Evolutionary conservation across 331 rosid genomes (phyloP).

Genomic region (Ulmus americana): DNA sequence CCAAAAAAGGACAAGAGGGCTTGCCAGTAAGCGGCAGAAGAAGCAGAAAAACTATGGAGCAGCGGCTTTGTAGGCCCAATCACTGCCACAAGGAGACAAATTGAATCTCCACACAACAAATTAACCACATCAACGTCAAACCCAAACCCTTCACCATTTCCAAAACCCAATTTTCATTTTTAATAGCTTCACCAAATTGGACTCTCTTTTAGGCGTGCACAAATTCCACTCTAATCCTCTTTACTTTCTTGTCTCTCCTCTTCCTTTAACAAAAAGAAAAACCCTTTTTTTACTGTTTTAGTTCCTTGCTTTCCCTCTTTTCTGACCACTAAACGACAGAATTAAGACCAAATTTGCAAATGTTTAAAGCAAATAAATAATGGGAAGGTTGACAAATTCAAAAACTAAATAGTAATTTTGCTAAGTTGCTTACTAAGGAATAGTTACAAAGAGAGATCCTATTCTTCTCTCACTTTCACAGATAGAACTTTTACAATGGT

Average conservation of each 20-base stretch:
- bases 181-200: not conserved
- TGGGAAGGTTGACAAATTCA: not conserved
- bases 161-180: conserved; percentile 7
- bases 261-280: conserved; percentile 5
- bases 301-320: conserved; percentile 24
- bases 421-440: not conserved
- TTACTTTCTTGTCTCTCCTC: conserved; percentile 6
- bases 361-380: not conserved
- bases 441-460: conserved; percentile 28
- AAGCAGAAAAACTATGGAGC: not conserved
- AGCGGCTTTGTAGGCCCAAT: conserved; percentile 26
- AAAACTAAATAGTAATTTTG: not conserved
- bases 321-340: conserved; percentile 34
- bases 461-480: conserved; percentile 35
- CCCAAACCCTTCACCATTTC: conserved; percentile 17
- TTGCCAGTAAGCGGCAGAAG: not conserved
- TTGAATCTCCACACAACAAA: conserved; percentile 24
- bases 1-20: conserved; percentile 19
- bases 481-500: conserved; percentile 42
- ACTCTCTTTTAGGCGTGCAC: conserved; percentile 13
- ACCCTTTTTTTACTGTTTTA: conserved; percentile 27
- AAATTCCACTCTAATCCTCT: conserved; percentile 10
- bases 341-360: not conserved
- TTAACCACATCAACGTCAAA: conserved; percentile 28
- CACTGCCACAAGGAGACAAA: conserved; percentile 37